Conservation (phyloP, 169 alveolate genomes). For the Plasmodium ovale region DNA sequence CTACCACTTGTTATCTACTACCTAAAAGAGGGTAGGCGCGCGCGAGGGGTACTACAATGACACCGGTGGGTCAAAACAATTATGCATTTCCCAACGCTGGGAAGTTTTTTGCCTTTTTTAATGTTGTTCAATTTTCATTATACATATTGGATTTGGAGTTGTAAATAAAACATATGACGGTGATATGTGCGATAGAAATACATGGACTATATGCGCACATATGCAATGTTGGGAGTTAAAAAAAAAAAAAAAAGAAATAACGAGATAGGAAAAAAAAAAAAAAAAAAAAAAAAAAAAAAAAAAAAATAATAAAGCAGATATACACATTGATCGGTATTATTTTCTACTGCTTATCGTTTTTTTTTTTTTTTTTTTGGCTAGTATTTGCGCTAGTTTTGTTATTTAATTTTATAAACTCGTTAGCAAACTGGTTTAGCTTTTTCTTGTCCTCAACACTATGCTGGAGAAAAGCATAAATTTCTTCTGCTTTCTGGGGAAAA, state of each 20-base stretch:
- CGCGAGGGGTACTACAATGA: too few relatives aligned
- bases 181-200: not conserved
- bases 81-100: too few relatives aligned
- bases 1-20: too few relatives aligned
- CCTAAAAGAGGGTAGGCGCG: too few relatives aligned
- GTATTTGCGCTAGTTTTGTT: slow-evolving; percentile 25
- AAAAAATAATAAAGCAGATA: not conserved
- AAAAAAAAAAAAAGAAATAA: not conserved
- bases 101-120: too few relatives aligned
- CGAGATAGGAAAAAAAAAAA: not conserved
- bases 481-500: slow-evolving; percentile 49
- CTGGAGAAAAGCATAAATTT: slow-evolving; percentile 65
- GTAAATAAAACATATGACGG: too few relatives aligned
- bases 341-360: not conserved
- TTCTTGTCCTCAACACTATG: slow-evolving; percentile 72
- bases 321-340: too few relatives aligned
- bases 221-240: not conserved
- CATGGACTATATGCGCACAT: not conserved
- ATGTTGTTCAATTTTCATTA: too few relatives aligned
- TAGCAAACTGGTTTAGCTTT: slow-evolving; percentile 50
- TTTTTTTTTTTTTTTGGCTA: slow-evolving; percentile 26
- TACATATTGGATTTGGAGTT: too few relatives aligned
- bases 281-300: slow-evolving; percentile 17
- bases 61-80: too few relatives aligned
- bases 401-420: slow-evolving; percentile 69